Evolutionary conservation across 2,329 filamentous ascomycete genomes (phyloP).

Genomic region (Chaetomiaceae sp.): DNA sequence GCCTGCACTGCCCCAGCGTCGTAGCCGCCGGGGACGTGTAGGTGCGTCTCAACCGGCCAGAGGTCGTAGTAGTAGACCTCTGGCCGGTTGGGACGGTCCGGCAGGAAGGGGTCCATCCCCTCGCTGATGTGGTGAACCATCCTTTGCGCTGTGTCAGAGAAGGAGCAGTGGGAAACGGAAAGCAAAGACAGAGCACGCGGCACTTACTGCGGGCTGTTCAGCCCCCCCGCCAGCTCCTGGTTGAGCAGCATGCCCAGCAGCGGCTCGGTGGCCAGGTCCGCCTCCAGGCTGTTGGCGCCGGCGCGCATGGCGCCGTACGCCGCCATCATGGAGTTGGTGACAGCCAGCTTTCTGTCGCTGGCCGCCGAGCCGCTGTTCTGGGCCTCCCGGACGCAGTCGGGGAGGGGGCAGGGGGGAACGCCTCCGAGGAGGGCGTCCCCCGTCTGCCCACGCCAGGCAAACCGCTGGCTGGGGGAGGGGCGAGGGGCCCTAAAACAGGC

Average conservation of each 20-base stretch:
- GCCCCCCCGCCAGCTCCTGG: not conserved
- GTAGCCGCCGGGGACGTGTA: not conserved
- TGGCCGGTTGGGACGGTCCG: not conserved
- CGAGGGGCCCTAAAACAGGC: too few species aligned
- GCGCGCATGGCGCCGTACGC: conserved; percentile 2
- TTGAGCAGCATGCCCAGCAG: not conserved
- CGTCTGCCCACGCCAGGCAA: too few species aligned
- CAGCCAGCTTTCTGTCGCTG: not conserved
- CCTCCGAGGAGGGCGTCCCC: too few species aligned
- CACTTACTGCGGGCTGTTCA: not conserved
- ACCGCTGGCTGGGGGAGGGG: too few species aligned
- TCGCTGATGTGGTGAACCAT: not conserved
- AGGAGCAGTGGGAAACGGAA: not conserved
- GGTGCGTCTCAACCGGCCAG: not conserved
- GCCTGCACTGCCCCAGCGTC: not conserved
- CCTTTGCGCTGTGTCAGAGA: not conserved
- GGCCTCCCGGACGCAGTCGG: not conserved
- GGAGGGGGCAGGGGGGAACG: too few species aligned
- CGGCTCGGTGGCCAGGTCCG: not conserved
- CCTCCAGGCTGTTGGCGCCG: not conserved
- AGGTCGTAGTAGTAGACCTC: not conserved
- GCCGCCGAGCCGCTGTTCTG: not conserved
- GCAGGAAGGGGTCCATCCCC: not conserved
- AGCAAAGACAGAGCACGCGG: not conserved
- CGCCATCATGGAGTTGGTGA: conserved; percentile 1